Evolutionary conservation across 164 flowering plant genomes (phyloP).

Genomic region (Warburgia ugandensis): DNA sequence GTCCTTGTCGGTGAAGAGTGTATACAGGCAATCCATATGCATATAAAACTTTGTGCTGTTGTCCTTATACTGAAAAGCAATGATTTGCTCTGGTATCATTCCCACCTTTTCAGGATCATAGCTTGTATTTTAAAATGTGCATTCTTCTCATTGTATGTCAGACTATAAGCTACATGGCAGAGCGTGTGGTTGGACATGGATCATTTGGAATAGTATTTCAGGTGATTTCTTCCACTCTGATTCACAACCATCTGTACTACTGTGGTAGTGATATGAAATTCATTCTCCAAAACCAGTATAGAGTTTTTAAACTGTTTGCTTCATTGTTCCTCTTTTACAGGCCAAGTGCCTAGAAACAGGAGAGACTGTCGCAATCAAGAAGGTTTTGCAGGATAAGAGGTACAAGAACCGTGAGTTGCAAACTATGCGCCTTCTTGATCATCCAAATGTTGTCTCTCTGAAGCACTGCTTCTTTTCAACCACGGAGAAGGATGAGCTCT

Average conservation of each 20-base stretch:
- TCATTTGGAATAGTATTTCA: slow-evolving; percentile 77
- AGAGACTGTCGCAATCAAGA: slow-evolving; percentile 70
- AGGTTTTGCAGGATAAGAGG: slow-evolving; percentile 72
- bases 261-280: background rate
- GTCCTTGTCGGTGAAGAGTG: too few relatives aligned
- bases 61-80: too few relatives aligned
- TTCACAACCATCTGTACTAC: background rate
- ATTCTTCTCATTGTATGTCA: slow-evolving; percentile 9
- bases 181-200: slow-evolving; percentile 69
- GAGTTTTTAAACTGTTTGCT: background rate
- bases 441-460: slow-evolving; percentile 63
- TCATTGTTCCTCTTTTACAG: slow-evolving; percentile 22
- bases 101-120: too few relatives aligned
- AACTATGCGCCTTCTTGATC: slow-evolving; percentile 78
- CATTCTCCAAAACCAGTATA: background rate
- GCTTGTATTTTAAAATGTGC: too few relatives aligned
- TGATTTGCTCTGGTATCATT: too few relatives aligned
- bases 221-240: slow-evolving; percentile 23
- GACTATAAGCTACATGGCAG: slow-evolving; percentile 82
- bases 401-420: slow-evolving; percentile 76
- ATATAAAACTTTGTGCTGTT: too few relatives aligned
- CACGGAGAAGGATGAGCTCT: slow-evolving; percentile 68
- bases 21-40: too few relatives aligned
- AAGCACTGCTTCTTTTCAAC: slow-evolving; percentile 80
- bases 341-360: slow-evolving; percentile 73